These are phyloP conservation scores for Pyrus bretschneideri DNA, from an alignment of 306 rosid genomes.

Conservation along the genomic window DNA sequence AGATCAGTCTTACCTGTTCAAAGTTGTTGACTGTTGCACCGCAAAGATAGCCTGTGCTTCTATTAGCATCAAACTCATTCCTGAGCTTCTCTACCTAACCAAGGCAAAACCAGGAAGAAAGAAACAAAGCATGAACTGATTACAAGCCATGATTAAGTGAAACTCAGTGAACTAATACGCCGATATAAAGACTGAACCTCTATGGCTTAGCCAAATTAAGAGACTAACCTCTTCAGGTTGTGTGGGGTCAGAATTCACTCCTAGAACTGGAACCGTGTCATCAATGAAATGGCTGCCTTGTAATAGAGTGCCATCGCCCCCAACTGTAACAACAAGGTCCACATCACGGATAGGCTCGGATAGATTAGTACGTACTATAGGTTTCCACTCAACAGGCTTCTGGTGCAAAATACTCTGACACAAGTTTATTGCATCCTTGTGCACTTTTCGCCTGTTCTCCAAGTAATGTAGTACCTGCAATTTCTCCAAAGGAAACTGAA, in stretches of 20 bases:
- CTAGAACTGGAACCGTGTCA: slow-evolving; percentile 70
- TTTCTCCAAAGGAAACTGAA: slow-evolving; percentile 15
- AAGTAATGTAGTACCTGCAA: slow-evolving; percentile 49
- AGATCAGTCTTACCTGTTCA: slow-evolving; percentile 51
- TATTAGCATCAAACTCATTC: slow-evolving; percentile 64
- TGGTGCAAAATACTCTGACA: slow-evolving; percentile 63
- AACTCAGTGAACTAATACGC: slow-evolving; percentile 3
- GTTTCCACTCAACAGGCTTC: slow-evolving; percentile 71
- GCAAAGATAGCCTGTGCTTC: slow-evolving; percentile 91
- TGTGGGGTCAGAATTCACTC: slow-evolving; percentile 95
- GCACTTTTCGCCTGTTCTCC: slow-evolving; percentile 61
- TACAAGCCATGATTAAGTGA: slow-evolving; percentile 5
- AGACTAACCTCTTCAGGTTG: slow-evolving; percentile 57
- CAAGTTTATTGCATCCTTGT: slow-evolving; percentile 55
- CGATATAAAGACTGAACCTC: slow-evolving; percentile 3
- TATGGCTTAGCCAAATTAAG: slow-evolving; percentile 2
- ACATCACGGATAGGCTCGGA: slow-evolving; percentile 57
- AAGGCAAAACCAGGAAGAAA: not conserved
- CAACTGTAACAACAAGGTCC: slow-evolving; percentile 76
- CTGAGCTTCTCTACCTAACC: slow-evolving; percentile 54
- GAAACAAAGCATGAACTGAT: not conserved
- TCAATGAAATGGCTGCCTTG: slow-evolving; percentile 84
- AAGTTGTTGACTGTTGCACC: slow-evolving; percentile 67
- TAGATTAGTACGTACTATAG: slow-evolving; percentile 39
- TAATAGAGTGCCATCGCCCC: slow-evolving; percentile 92